Evolutionary conservation across 1,284 basidiomycete genomes (phyloP).

Genomic region (Cryptococcus sp.): DNA sequence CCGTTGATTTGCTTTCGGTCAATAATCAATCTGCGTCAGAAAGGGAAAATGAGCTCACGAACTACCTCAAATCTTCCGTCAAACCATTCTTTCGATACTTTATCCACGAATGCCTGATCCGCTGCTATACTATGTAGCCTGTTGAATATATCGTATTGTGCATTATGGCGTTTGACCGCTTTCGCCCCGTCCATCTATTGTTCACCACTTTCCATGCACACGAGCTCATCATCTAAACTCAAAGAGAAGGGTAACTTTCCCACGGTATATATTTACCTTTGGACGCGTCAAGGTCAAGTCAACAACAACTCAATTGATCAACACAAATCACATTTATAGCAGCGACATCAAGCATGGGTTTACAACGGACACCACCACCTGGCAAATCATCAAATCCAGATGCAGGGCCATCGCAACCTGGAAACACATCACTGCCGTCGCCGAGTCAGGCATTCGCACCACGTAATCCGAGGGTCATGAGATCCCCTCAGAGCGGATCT

Average conservation of each 20-base stretch:
- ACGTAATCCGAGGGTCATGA: conserved; percentile 20
- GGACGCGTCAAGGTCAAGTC: too few species aligned
- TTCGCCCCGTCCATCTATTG: conserved; percentile 8
- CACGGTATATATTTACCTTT: too few species aligned
- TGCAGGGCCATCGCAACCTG: not conserved
- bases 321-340: not conserved
- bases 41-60: conserved; percentile 29
- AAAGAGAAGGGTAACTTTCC: not conserved
- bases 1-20: conserved; percentile 71
- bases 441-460: conserved; percentile 19
- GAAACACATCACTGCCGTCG: conserved; percentile 5
- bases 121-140: conserved; percentile 77
- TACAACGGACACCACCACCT: conserved; percentile 32
- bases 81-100: conserved; percentile 56
- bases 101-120: conserved; percentile 66
- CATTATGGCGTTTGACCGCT: conserved; percentile 39
- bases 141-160: conserved; percentile 66
- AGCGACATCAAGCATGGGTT: conserved; percentile 19
- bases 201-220: too few species aligned
- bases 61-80: conserved; percentile 35
- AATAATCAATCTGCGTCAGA: conserved; percentile 1
- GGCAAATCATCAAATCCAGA: not conserved
- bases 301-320: not conserved
- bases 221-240: too few species aligned
- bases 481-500: conserved; percentile 14